These are phyloP conservation scores for Trifolium subterraneum DNA, from an alignment of 306 rosid genomes.

Conservation along the genomic window DNA sequence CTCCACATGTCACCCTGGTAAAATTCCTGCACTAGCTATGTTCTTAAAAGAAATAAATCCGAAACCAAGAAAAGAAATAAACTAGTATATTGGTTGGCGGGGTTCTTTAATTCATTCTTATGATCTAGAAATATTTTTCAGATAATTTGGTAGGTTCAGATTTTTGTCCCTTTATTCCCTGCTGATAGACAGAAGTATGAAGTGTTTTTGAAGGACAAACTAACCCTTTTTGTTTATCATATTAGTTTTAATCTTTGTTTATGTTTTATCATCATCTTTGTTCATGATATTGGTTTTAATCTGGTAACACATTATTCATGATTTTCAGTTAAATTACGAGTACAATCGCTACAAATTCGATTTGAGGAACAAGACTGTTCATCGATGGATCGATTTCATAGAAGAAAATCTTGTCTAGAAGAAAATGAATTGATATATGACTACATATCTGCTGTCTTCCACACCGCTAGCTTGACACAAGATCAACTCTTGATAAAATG, in stretches of 20 bases:
- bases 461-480: conserved; percentile 64
- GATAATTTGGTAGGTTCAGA: conserved; percentile 21
- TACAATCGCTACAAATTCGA: conserved; percentile 65
- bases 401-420: conserved; percentile 49
- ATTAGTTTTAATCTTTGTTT: conserved; percentile 22
- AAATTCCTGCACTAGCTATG: conserved; percentile 31
- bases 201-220: conserved; percentile 3
- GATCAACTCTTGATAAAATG: conserved; percentile 65
- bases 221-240: conserved; percentile 31
- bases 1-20: conserved; percentile 60
- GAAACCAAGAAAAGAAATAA: background rate
- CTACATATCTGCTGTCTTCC: conserved; percentile 62
- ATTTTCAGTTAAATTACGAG: conserved; percentile 55
- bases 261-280: background rate
- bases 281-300: conserved; percentile 22
- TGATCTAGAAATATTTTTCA: conserved; percentile 5
- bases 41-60: background rate
- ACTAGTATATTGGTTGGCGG: too few species aligned
- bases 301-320: conserved; percentile 42
- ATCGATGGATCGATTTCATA: conserved; percentile 49
- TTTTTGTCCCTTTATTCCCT: conserved; percentile 7
- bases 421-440: conserved; percentile 67
- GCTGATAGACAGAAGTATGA: conserved; percentile 3
- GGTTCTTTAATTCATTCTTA: background rate
- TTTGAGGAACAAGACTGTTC: conserved; percentile 68